These are phyloP conservation scores for Candida vartiovaarae DNA, from an alignment of 805 yeast species.

Conservation along the genomic window DNA sequence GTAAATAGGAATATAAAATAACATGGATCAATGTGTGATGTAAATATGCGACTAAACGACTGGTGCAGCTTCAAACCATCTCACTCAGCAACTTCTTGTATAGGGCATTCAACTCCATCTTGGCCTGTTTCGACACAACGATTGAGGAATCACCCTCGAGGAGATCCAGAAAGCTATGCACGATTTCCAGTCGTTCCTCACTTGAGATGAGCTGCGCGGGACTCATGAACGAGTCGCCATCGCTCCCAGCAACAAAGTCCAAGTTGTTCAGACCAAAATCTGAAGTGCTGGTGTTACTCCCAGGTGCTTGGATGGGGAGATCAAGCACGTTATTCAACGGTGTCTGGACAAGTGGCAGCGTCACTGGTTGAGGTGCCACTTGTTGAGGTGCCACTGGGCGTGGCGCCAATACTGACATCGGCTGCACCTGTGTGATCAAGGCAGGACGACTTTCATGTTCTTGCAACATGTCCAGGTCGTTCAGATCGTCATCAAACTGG, in stretches of 20 bases:
- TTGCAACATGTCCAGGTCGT: constrained; percentile 2
- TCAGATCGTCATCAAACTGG: constrained; percentile 5
- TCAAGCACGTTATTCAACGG: too few species aligned
- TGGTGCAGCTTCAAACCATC: not conserved
- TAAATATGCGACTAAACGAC: not conserved
- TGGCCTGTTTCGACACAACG: constrained; percentile 7
- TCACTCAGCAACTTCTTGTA: constrained; percentile 1
- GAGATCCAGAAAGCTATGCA: constrained; percentile 7
- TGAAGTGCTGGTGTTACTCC: not conserved
- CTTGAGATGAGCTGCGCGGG: constrained; percentile 1
- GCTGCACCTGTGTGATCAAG: constrained; percentile 11
- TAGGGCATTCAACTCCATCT: constrained; percentile 3
- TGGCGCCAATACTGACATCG: constrained; percentile 19
- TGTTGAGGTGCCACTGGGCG: too few species aligned
- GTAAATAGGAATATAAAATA: not conserved
- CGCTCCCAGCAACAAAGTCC: not conserved
- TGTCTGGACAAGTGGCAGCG: too few species aligned
- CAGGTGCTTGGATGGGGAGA: too few species aligned
- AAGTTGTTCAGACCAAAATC: not conserved
- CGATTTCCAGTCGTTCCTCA: constrained; percentile 3
- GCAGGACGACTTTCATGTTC: not conserved
- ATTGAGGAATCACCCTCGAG: constrained; percentile 6
- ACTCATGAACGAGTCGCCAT: not conserved
- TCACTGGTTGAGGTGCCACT: too few species aligned
- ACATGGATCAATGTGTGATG: constrained; percentile 1